These are phyloP conservation scores for Agrocybe praecox DNA, from an alignment of 768 basidiomycete genomes.

Conservation along the genomic window DNA sequence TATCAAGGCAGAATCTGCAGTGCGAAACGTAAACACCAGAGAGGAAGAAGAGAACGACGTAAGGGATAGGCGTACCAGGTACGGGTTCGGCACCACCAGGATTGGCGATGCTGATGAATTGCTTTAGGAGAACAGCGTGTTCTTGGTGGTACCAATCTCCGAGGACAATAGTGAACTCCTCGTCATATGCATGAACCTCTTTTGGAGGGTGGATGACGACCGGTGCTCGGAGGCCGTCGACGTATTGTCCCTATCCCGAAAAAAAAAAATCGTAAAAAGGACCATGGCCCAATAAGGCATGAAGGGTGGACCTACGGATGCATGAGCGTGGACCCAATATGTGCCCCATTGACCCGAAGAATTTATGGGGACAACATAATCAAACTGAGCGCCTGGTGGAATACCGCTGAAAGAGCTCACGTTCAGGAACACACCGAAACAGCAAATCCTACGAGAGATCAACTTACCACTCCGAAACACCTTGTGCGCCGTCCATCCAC, in stretches of 20 bases:
- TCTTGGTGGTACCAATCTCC: conserved; percentile 93
- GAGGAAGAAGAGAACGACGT: neutral
- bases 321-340: conserved; percentile 81
- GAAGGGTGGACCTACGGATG: conserved; percentile 37
- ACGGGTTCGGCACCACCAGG: conserved; percentile 89
- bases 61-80: conserved; percentile 52
- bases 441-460: neutral
- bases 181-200: conserved; percentile 80
- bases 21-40: neutral
- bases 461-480: conserved; percentile 78
- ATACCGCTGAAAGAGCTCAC: conserved; percentile 58
- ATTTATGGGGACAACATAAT: conserved; percentile 75
- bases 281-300: neutral
- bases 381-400: conserved; percentile 68
- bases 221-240: conserved; percentile 91
- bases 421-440: neutral
- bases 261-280: neutral
- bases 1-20: conserved; percentile 72
- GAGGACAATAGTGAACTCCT: conserved; percentile 85
- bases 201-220: conserved; percentile 71
- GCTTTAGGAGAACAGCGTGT: conserved; percentile 59
- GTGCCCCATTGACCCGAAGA: conserved; percentile 75
- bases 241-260: conserved; percentile 75
- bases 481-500: conserved; percentile 89
- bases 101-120: conserved; percentile 73